Percentiles rank a stretch among this genome's conserved stretches.
Evolutionary conservation across 371 early-diverging fungal genomes (phyloP).

Genomic region (Mucor irregularis): DNA sequence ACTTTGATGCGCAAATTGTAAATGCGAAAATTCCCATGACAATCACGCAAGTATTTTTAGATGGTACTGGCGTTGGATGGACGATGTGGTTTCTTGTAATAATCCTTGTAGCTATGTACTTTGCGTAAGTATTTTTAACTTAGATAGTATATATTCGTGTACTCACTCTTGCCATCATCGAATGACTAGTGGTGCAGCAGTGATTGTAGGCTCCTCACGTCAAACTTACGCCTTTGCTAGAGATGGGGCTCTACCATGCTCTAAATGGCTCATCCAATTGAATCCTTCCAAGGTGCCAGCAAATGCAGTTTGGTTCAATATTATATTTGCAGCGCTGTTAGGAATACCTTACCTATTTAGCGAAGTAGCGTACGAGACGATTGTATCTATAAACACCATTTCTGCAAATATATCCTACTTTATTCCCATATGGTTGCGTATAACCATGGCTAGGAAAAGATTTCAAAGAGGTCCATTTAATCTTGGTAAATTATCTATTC

Average conservation of each 20-base stretch:
- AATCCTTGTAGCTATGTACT: slow-evolving; percentile 57
- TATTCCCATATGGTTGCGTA: slow-evolving; percentile 59
- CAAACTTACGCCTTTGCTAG: slow-evolving; percentile 69
- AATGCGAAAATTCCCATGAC: slow-evolving; percentile 42
- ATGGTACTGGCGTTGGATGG: slow-evolving; percentile 43
- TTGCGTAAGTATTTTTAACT: slow-evolving; percentile 26
- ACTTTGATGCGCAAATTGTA: slow-evolving; percentile 52
- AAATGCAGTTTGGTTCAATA: slow-evolving; percentile 54
- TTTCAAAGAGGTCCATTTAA: slow-evolving; percentile 25
- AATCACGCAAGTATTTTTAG: slow-evolving; percentile 50
- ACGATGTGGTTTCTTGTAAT: slow-evolving; percentile 50
- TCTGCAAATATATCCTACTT: slow-evolving; percentile 71
- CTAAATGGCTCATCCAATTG: slow-evolving; percentile 34
- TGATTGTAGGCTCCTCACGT: slow-evolving; percentile 57
- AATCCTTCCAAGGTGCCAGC: slow-evolving; percentile 37
- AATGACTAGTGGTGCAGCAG: slow-evolving; percentile 37
- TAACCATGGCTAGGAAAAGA: slow-evolving; percentile 46
- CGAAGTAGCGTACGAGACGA: slow-evolving; percentile 57
- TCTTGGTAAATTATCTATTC: slow-evolving; percentile 17
- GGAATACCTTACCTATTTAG: slow-evolving; percentile 50
- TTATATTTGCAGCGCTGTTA: slow-evolving; percentile 40
- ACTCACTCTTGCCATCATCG: too few relatives aligned
- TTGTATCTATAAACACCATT: slow-evolving; percentile 71
- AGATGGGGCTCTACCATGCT: slow-evolving; percentile 56
- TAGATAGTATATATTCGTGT: background rate